Percentiles rank a stretch among this genome's conserved stretches.
phyloP scores from a whole-genome alignment of 2,329 filamentous ascomycete genomes.

The Fusarium chuoi region DNA sequence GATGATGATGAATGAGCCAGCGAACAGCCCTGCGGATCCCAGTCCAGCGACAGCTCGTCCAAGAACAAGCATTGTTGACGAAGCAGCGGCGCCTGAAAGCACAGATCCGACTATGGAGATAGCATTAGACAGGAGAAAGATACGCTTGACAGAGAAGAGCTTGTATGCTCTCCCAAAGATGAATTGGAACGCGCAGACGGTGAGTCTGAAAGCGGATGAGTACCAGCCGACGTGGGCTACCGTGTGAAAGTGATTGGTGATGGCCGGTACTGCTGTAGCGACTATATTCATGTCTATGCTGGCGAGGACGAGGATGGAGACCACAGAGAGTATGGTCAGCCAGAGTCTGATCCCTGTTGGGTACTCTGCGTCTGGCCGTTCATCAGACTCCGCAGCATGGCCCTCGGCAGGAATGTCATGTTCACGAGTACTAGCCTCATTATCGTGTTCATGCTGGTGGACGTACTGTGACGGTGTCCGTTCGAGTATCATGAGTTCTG shows the following conservation, averaged over 20 bases:
- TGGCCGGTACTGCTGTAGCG: conserved; percentile 39
- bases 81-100: conserved; percentile 55
- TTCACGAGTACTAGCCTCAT: fast-evolving
- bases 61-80: conserved; percentile 55
- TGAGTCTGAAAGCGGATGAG: conserved; percentile 49
- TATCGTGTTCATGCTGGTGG: fast-evolving
- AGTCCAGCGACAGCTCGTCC: conserved; percentile 58
- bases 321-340: conserved; percentile 7
- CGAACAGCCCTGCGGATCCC: conserved; percentile 55
- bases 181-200: conserved; percentile 51
- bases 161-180: conserved; percentile 28
- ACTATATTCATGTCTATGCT: conserved; percentile 42
- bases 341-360: conserved; percentile 6
- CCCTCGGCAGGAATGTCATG: fast-evolving
- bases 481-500: not conserved
- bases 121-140: conserved; percentile 52
- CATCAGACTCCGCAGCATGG: fast-evolving
- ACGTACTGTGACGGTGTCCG: fast-evolving
- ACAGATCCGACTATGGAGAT: conserved; percentile 58
- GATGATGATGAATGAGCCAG: conserved; percentile 43
- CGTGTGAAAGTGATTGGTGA: conserved; percentile 43
- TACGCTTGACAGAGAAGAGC: conserved; percentile 33
- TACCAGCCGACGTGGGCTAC: conserved; percentile 42
- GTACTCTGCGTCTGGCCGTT: not conserved
- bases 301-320: conserved; percentile 12